phyloP scores from a whole-genome alignment of 257 asterid species.

The Solanum gandarillasii region DNA sequence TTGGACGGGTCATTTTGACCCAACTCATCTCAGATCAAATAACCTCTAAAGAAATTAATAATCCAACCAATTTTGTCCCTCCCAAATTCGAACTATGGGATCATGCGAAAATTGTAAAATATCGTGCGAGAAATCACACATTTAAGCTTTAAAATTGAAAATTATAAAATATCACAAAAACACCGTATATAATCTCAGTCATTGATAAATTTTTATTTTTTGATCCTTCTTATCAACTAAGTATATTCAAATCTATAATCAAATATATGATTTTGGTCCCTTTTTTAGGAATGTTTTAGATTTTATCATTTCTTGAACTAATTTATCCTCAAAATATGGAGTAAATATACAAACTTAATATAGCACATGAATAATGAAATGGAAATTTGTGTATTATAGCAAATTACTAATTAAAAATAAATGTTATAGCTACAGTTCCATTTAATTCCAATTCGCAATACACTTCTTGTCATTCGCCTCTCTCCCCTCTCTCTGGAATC shows the following conservation, averaged over 20 bases:
- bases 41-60: neutral
- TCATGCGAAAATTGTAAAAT: neutral
- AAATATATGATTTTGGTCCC: neutral
- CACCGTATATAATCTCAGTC: neutral
- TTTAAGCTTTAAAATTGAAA: neutral
- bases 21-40: neutral
- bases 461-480: too few relatives aligned
- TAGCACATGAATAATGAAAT: neutral
- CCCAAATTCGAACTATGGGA: neutral
- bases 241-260: neutral
- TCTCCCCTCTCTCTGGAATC: too few relatives aligned
- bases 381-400: too few relatives aligned
- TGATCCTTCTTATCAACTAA: neutral
- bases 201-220: neutral
- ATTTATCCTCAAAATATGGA: neutral
- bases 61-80: neutral
- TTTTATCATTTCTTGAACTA: too few relatives aligned
- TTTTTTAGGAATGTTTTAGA: neutral
- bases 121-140: neutral
- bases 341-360: too few relatives aligned
- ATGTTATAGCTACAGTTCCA: too few relatives aligned
- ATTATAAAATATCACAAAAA: neutral
- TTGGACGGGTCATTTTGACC: neutral
- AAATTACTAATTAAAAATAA: too few relatives aligned
- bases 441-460: too few relatives aligned